Conservation (phyloP, 176 grass and related monocot species). For the maize (Zea mays) region Zm-B73-REFERENCE-NAM-5.0 NC_050105.1:120784001-120784500, state of each 20-base stretch:
- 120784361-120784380: conserved; percentile 89
- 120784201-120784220: neutral
- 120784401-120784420: conserved; percentile 44
- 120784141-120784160: conserved; percentile 35
- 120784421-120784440: conserved; percentile 32
- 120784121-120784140: neutral
- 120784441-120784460: conserved; percentile 16
- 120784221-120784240: conserved; percentile 6
- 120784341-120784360: conserved; percentile 79
- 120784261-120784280: conserved; percentile 36
- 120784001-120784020: no score
- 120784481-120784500: conserved; percentile 14
- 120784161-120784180: conserved; percentile 18
- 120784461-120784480: conserved; percentile 7
- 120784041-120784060: neutral
- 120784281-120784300: conserved; percentile 38
- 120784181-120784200: neutral
- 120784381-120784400: conserved; percentile 67
- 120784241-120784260: conserved; percentile 24
- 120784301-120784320: conserved; percentile 45
- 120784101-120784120: neutral
- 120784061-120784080: neutral
- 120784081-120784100: neutral
- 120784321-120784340: conserved; percentile 57
- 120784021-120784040: neutral